Percentiles rank a stretch among this genome's conserved stretches.
phyloP scores from a whole-genome alignment of 108 stramenopile species.

The Mediolabrus comicus region DNA sequence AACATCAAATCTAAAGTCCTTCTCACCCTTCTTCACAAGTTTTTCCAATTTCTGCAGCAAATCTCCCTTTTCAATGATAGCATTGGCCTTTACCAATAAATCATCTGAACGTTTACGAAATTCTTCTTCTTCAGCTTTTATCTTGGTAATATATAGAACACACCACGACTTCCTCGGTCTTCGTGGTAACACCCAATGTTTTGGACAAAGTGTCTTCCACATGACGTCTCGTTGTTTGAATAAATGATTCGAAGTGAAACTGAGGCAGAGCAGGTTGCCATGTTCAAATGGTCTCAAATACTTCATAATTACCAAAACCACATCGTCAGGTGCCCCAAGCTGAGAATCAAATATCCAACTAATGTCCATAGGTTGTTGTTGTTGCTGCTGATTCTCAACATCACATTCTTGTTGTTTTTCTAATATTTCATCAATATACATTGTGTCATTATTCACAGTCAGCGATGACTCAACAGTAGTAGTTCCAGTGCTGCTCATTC shows the following conservation, averaged over 20 bases:
- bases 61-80: conserved; percentile 63
- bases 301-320: conserved; percentile 51
- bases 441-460: conserved; percentile 29
- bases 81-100: conserved; percentile 51
- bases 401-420: conserved; percentile 52
- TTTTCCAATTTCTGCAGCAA: conserved; percentile 68
- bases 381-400: background rate
- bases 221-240: conserved; percentile 58
- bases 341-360: conserved; percentile 58
- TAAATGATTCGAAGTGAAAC: conserved; percentile 26
- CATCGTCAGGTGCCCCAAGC: conserved; percentile 70
- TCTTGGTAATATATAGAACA: conserved; percentile 60
- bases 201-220: conserved; percentile 67
- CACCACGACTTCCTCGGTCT: conserved; percentile 82
- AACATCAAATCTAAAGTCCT: conserved; percentile 64
- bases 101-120: conserved; percentile 72
- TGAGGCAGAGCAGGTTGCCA: conserved; percentile 55
- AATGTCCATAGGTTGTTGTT: conserved; percentile 53
- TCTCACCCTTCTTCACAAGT: conserved; percentile 53
- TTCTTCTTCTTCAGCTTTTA: conserved; percentile 50
- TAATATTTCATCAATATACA: conserved; percentile 67
- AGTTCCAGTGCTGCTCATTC: background rate
- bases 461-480: background rate
- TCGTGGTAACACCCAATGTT: conserved; percentile 75
- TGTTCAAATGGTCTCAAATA: conserved; percentile 60